A percentile compares a stretch with the other conserved stretches of the same genome.
Evolutionary conservation across 1,139 yeast species (phyloP).

Genomic region (Diutina ranongensis): DNA sequence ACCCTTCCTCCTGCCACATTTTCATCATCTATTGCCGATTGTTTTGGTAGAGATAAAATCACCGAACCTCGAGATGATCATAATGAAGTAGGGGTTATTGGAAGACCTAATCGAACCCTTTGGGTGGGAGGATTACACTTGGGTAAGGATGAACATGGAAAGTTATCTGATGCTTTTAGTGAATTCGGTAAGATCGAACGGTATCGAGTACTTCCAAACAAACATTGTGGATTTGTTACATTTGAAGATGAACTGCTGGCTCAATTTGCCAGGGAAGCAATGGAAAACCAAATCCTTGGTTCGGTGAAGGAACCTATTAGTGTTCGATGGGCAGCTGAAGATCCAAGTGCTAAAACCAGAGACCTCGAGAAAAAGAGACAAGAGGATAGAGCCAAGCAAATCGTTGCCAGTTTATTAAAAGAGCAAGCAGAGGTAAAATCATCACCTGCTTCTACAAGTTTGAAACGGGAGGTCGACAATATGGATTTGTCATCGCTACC

Average conservation of each 20-base stretch:
- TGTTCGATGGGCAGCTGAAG: constrained; percentile 85
- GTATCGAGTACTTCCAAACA: constrained; percentile 46
- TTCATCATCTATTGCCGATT: constrained; percentile 58
- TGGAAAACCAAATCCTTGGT: constrained; percentile 66
- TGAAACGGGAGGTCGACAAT: not conserved
- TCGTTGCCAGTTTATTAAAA: constrained; percentile 20
- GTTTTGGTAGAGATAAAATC: constrained; percentile 87
- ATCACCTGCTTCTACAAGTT: not conserved
- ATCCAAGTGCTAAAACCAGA: constrained; percentile 66
- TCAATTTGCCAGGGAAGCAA: constrained; percentile 90
- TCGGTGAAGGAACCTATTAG: constrained; percentile 48
- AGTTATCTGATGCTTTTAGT: constrained; percentile 39
- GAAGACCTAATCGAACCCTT: constrained; percentile 55
- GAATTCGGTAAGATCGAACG: constrained; percentile 75
- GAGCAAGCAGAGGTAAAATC: too few species aligned
- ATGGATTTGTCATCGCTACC: too few species aligned
- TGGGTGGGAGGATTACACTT: constrained; percentile 60
- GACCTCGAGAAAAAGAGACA: constrained; percentile 32
- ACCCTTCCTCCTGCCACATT: constrained; percentile 52
- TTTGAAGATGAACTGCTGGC: constrained; percentile 61
- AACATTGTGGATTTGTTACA: constrained; percentile 73
- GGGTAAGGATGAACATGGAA: constrained; percentile 18
- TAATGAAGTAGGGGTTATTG: constrained; percentile 90
- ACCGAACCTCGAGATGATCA: constrained; percentile 81
- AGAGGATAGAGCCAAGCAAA: constrained; percentile 25